Evolutionary conservation across 2,329 filamentous ascomycete genomes (phyloP).

Genomic region (Arthrinium phaeospermum): DNA sequence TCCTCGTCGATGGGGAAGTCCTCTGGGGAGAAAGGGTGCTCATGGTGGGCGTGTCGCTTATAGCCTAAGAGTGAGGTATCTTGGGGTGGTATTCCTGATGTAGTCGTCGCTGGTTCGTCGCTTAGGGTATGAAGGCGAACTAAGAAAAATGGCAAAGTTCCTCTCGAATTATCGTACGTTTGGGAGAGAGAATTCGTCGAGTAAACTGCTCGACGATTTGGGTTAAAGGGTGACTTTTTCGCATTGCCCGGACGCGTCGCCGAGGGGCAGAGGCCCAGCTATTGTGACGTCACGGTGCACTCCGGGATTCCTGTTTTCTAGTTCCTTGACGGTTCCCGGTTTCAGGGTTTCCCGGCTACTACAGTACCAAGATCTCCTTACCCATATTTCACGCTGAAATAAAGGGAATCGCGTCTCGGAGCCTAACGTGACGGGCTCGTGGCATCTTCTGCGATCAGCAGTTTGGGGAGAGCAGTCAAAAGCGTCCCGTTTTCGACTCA

Average conservation of each 20-base stretch:
- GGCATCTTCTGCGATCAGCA: not conserved
- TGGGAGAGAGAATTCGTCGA: not conserved
- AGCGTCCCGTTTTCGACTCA: not conserved
- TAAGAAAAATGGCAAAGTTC: not conserved
- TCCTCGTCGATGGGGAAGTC: constrained; percentile 41
- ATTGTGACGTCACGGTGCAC: constrained; percentile 25
- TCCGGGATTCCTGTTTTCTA: constrained; percentile 23
- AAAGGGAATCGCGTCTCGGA: not conserved
- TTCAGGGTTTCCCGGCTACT: constrained; percentile 6
- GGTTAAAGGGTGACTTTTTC: not conserved
- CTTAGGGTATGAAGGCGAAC: not conserved
- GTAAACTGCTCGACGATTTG: not conserved
- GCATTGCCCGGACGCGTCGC: not conserved
- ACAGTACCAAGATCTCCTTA: not conserved
- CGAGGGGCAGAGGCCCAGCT: not conserved
- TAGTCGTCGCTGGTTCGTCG: not conserved
- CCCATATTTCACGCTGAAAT: not conserved
- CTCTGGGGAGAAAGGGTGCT: constrained; percentile 38
- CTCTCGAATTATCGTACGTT: not conserved
- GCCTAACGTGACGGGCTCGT: not conserved
- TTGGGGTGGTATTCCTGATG: not conserved
- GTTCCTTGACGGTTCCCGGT: constrained; percentile 14
- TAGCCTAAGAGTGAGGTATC: not conserved
- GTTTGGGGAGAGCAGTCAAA: not conserved
- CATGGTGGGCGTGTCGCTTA: constrained; percentile 10